Percentiles rank a stretch among this genome's conserved stretches.
Evolutionary conservation across 2,329 filamentous ascomycete species (phyloP).

Genomic region (Hymenoscyphus salicellus): DNA sequence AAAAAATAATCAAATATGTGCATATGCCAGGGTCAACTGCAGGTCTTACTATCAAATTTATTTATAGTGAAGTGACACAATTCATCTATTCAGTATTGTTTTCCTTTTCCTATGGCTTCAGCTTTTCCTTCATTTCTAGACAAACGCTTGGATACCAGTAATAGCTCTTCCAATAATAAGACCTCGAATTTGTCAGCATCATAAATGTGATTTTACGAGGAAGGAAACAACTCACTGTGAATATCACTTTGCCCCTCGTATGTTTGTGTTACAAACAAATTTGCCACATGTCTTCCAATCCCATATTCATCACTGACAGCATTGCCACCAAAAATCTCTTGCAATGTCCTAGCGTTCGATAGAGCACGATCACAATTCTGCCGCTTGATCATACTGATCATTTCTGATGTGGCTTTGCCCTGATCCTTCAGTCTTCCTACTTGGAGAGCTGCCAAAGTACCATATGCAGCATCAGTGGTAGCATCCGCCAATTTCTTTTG

Average conservation of each 20-base stretch:
- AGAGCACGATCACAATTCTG: constrained; percentile 95
- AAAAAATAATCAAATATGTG: not conserved
- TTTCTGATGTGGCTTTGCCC: constrained; percentile 83
- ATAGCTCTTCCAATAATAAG: constrained; percentile 67
- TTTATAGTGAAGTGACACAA: not conserved
- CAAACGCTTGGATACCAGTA: constrained; percentile 77
- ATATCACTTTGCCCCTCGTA: constrained; percentile 99
- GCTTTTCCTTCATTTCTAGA: constrained; percentile 40
- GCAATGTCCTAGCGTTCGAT: constrained; percentile 72
- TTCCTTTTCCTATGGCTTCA: not conserved
- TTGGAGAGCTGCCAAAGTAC: constrained; percentile 84
- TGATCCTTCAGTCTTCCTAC: constrained; percentile 91
- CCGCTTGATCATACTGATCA: constrained; percentile 95
- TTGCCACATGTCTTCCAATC: constrained; percentile 91
- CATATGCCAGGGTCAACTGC: not conserved
- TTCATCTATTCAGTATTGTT: not conserved
- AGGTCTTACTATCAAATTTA: not conserved
- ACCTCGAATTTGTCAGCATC: constrained; percentile 46
- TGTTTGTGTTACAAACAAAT: constrained; percentile 94
- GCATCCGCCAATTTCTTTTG: constrained; percentile 98
- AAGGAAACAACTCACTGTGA: constrained; percentile 48
- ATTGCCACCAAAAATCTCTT: constrained; percentile 96
- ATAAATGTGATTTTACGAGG: not conserved
- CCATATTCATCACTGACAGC: constrained; percentile 97
- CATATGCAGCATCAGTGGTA: constrained; percentile 83